These are phyloP conservation scores for Grammothele lineata DNA, from an alignment of 768 basidiomycete species.

Conservation along the genomic window DNA sequence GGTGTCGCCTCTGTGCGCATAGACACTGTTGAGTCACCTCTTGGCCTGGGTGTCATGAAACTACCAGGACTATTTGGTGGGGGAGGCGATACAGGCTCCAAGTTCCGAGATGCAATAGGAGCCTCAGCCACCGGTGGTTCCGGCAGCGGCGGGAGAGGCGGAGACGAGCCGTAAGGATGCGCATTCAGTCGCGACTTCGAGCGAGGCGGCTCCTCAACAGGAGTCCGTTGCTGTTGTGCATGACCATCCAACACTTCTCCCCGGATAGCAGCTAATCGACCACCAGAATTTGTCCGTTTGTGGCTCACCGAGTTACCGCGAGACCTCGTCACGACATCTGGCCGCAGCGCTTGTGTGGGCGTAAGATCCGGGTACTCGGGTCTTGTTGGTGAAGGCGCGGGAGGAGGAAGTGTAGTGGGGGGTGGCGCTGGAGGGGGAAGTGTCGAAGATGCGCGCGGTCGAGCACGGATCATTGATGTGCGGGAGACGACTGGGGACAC, in stretches of 20 bases:
- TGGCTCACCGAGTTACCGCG: constrained; percentile 52
- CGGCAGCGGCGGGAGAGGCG: constrained; percentile 55
- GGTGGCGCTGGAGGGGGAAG: constrained; percentile 66
- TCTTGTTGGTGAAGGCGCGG: constrained; percentile 40
- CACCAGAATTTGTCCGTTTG: constrained; percentile 50
- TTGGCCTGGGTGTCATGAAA: constrained; percentile 44
- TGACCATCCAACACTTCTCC: constrained; percentile 46
- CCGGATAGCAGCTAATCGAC: constrained; percentile 53
- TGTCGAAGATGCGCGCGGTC: constrained; percentile 52
- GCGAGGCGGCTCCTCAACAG: constrained; percentile 14
- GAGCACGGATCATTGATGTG: constrained; percentile 4
- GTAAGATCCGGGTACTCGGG: constrained; percentile 25
- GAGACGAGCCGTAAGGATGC: constrained; percentile 22
- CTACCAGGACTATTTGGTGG: constrained; percentile 47
- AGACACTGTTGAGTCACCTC: constrained; percentile 49
- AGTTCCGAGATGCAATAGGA: constrained; percentile 8
- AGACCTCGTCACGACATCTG: constrained; percentile 35
- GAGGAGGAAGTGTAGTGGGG: constrained; percentile 56
- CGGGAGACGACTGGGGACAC: constrained; percentile 5
- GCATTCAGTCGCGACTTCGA: constrained; percentile 27
- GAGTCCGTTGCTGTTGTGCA: constrained; percentile 29
- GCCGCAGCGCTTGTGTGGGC: constrained; percentile 27
- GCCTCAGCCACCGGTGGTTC: constrained; percentile 35
- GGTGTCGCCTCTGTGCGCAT: constrained; percentile 28
- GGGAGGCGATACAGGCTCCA: constrained; percentile 31